Evolutionary conservation across 768 basidiomycete species (phyloP), one percentile per base, ranked within the genome.

Genomic region (Suillus lakei): DNA sequence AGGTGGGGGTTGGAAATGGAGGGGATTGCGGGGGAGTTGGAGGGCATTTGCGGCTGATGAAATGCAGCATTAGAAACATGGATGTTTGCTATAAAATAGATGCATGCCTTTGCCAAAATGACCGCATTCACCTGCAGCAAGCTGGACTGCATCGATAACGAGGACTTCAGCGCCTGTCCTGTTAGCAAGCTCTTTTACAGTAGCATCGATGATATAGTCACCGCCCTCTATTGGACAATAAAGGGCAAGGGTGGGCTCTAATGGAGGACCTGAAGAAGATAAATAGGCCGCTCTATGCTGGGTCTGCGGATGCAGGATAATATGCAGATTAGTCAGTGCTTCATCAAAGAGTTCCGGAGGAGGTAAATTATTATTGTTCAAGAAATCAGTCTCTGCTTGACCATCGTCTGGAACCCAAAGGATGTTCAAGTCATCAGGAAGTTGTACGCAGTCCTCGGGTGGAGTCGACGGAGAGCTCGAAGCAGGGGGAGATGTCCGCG

Each of bases 81-180:
- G 28, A 54, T 30, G 10, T 13, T 28, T 39, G 6, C 21, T 59
- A 21, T 7, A 64, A 7, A 30, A 63, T 63, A 46, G 26, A 68
- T 64, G 70, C 70, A 59, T 60, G 90, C 92, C 91, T 84, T 89
- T 85, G 32, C 95, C 95, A 74, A 94, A 94, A 23, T 84, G 82
- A 3, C 95, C 95, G 82, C 89, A 91, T 75, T 93, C 90, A n/a
- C 95, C 93, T 4, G 94, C 90, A 39, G 92, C 94, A 23, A 97
- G 81, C 65, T 96, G 92, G 10, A 90, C 88, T 4, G 91, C 82
- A 79, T 98, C 96, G 59, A 98, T 73, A 16, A 95, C 86, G 10
- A 96, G 82, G 13, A 98, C 89, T 67, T 98, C 96, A 23, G 94
- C 86, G 32, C 85, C 87, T 3, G 89, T 87, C 61, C 85, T 84